A percentile compares a stretch with the other conserved stretches of the same genome.
phyloP scores from a whole-genome alignment of 768 basidiomycete species.

The Leucosporidium scottii region DNA sequence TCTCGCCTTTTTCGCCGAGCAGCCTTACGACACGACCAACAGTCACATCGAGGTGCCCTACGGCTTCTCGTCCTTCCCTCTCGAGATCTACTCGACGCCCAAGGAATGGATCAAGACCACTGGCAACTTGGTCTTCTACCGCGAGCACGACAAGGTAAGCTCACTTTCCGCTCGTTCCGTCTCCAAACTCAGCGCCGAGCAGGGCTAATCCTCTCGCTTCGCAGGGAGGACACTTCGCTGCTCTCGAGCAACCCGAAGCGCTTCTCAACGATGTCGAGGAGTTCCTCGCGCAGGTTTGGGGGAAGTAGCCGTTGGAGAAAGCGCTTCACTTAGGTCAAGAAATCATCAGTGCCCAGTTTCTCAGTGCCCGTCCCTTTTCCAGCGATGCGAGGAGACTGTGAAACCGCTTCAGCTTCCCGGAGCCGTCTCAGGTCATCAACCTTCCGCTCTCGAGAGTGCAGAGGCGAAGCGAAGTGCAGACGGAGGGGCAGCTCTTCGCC shows the following conservation, averaged over 20 bases:
- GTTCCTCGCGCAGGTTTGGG: constrained; percentile 22
- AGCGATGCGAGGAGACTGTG: too few relatives aligned
- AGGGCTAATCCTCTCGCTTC: background rate
- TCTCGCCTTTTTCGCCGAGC: background rate
- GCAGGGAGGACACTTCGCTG: constrained; percentile 29
- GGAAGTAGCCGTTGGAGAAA: too few relatives aligned
- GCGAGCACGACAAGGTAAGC: constrained; percentile 20
- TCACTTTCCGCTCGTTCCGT: background rate
- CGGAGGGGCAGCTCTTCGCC: too few relatives aligned
- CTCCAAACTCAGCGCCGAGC: background rate
- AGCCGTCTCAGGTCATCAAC: too few relatives aligned
- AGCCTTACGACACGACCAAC: constrained; percentile 5
- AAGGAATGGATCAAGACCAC: constrained; percentile 11
- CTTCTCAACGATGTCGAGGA: constrained; percentile 26
- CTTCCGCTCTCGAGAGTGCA: too few relatives aligned
- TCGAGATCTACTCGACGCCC: constrained; percentile 21
- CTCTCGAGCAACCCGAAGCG: constrained; percentile 10
- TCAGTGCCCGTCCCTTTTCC: too few relatives aligned
- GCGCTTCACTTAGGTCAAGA: too few relatives aligned
- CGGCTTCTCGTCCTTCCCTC: constrained; percentile 15
- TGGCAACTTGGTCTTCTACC: constrained; percentile 19
- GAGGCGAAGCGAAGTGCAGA: too few relatives aligned
- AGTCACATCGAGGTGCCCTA: constrained; percentile 15
- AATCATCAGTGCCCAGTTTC: too few relatives aligned
- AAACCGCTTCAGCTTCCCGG: too few relatives aligned